Evolutionary conservation across 192 early-diverging fungal genomes (phyloP), one percentile per base, ranked within the genome.

Genomic region (Coemansia sp.): DNA sequence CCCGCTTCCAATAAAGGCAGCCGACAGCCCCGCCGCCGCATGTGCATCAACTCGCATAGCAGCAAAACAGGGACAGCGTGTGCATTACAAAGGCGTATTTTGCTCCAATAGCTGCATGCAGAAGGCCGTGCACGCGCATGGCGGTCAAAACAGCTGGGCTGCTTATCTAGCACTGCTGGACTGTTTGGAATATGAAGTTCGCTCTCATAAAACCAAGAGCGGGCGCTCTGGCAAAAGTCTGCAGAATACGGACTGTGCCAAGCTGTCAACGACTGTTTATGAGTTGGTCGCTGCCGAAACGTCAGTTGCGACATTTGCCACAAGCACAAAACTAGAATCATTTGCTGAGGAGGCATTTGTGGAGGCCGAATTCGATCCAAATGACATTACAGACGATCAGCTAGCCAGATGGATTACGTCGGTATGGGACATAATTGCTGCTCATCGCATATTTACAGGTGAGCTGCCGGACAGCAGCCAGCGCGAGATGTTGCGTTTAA

Each of bases 31-130:
- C 10, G 23, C 40, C 5, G n/a, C 42, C 5, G 26, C 3, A 23
- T 22, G 48, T 20, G 52, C 10, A 15, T 42, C 40, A 15, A 11
- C 40, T 42, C 15, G 4, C 40, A 31, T 25, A 54, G 25, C 25
- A 25, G 15, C 26, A 54, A 14, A 54, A 15, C 52, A 12, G 5
- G 14, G 11, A 25, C 11, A 28, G 26, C 28, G 50, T 8, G 56
- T 34, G 19, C 69, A 44, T 12, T 66, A 72, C 49, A 69, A 69
- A 62, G 75, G 70, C 37, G 70, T 60, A 0, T 78, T 78, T 47
- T 78, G 75, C 66, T 78, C 75, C 5, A 14, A 26, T 7, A 50
- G 54, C 1, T 78, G 75, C 46, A 49, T 59, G 47, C 63, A 72
- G 21, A 22, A 23, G 5, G 69, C 70, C 12, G 38, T 72, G 15